Conservation (phyloP, 129 eudicot species). For the Glebionis coronaria region DNA sequence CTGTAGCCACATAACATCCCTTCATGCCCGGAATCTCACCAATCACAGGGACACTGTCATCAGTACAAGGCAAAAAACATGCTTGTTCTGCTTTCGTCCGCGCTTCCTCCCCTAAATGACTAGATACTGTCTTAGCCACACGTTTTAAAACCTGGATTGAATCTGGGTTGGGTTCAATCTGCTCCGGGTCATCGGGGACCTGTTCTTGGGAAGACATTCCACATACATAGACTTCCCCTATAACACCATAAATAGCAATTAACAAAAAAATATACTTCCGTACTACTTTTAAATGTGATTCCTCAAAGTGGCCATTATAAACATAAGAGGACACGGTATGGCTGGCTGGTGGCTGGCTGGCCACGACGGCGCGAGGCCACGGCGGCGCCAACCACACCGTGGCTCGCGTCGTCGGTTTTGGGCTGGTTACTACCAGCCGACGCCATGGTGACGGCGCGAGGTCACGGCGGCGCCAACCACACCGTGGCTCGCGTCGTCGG, state of each 20-base stretch:
- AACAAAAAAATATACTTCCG: no score
- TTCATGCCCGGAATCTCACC: slow-evolving; percentile 76
- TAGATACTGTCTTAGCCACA: slow-evolving; percentile 72
- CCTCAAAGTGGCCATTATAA: no score
- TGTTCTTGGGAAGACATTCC: slow-evolving; percentile 79
- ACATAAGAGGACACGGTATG: no score
- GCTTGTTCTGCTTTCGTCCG: slow-evolving; percentile 88
- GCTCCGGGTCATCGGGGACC: slow-evolving; percentile 86
- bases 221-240: slow-evolving; percentile 95
- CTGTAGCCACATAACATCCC: slow-evolving; percentile 89
- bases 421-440: no score
- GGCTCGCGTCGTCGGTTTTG: no score
- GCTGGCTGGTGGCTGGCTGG: no score
- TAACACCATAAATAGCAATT: not conserved
- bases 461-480: no score
- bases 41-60: slow-evolving; percentile 72
- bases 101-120: slow-evolving; percentile 62
- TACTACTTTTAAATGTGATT: no score
- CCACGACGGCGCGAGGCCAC: no score
- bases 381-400: no score
- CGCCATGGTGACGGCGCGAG: no score
- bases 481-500: no score
- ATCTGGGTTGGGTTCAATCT: slow-evolving; percentile 59
- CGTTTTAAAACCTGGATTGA: slow-evolving; percentile 62
- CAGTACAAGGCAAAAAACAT: slow-evolving; percentile 88